Percentiles rank a stretch among this genome's conserved stretches.
These are phyloP conservation scores for Prunus campanulata DNA, from an alignment of 306 rosid genomes.

Conservation along the genomic window DNA sequence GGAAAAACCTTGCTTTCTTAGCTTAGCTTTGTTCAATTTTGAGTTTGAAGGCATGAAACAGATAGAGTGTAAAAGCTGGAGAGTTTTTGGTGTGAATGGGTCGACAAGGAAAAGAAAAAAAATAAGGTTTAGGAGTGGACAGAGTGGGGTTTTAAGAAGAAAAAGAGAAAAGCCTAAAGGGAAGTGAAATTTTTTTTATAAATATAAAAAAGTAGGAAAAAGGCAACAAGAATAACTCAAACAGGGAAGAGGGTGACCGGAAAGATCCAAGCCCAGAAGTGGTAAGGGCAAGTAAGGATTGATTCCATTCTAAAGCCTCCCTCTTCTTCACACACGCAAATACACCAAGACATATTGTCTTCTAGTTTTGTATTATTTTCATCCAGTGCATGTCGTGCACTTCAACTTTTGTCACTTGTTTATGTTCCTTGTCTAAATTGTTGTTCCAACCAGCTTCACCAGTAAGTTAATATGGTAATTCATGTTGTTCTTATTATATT, in stretches of 20 bases:
- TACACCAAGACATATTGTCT: neutral
- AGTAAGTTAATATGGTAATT: slow-evolving; percentile 16
- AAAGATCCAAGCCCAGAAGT: slow-evolving; percentile 47
- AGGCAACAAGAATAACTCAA: slow-evolving; percentile 13
- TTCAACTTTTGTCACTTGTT: neutral
- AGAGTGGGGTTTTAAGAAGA: neutral
- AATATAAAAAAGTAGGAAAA: neutral
- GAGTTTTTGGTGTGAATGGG: slow-evolving; percentile 17
- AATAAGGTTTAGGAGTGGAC: neutral
- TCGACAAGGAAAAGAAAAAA: neutral
- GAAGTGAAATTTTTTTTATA: slow-evolving; percentile 6
- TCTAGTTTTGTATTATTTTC: slow-evolving; percentile 1
- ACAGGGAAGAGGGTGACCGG: slow-evolving; percentile 20
- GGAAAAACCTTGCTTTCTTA: neutral
- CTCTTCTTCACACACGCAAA: neutral
- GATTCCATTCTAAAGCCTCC: slow-evolving; percentile 47
- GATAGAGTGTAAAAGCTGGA: slow-evolving; percentile 6
- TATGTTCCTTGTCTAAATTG: neutral
- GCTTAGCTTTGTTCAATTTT: neutral
- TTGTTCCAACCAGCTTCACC: slow-evolving; percentile 14
- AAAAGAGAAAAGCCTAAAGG: neutral
- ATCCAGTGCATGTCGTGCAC: slow-evolving; percentile 3
- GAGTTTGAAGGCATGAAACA: neutral
- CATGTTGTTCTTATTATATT: slow-evolving; percentile 8
- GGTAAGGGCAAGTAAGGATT: slow-evolving; percentile 57